Conservation (phyloP, 2,329 filamentous ascomycete genomes). For the Arthrinium phaeospermum region DNA sequence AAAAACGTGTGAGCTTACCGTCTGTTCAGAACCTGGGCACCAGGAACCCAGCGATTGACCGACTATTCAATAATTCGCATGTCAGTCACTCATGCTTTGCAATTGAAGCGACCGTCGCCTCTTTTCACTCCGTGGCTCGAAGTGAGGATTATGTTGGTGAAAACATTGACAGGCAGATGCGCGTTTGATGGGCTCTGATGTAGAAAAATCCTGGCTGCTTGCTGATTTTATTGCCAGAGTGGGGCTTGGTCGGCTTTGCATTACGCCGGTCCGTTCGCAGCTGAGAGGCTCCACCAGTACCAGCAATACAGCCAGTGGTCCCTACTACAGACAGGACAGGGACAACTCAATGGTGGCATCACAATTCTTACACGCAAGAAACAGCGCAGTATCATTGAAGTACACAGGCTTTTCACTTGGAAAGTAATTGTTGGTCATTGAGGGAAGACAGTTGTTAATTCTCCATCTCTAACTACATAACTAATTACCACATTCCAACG, state of each 20-base stretch:
- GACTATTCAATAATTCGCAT: not conserved
- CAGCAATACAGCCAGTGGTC: not conserved
- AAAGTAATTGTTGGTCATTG: not conserved
- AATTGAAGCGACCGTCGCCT: not conserved
- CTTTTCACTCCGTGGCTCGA: not conserved
- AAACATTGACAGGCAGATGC: not conserved
- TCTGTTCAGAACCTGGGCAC: not conserved
- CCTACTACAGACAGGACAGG: no score
- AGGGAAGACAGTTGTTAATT: not conserved
- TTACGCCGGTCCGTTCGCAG: constrained; percentile 6
- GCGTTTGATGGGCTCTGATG: not conserved
- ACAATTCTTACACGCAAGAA: no score
- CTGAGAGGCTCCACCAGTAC: not conserved
- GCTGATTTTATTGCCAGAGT: not conserved
- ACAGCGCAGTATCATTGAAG: not conserved
- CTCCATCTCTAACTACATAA: constrained; percentile 11
- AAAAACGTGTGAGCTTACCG: constrained; percentile 12
- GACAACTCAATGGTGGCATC: not conserved
- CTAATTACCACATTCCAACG: not conserved
- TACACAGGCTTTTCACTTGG: not conserved
- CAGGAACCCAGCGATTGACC: no score
- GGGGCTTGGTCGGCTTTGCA: not conserved
- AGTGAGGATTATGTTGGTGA: not conserved
- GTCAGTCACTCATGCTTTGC: not conserved
- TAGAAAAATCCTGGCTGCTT: constrained; percentile 3